A percentile compares a stretch with the other conserved stretches of the same genome.
phyloP scores from a whole-genome alignment of 306 rosid genomes.

The Malus sieversii region DNA sequence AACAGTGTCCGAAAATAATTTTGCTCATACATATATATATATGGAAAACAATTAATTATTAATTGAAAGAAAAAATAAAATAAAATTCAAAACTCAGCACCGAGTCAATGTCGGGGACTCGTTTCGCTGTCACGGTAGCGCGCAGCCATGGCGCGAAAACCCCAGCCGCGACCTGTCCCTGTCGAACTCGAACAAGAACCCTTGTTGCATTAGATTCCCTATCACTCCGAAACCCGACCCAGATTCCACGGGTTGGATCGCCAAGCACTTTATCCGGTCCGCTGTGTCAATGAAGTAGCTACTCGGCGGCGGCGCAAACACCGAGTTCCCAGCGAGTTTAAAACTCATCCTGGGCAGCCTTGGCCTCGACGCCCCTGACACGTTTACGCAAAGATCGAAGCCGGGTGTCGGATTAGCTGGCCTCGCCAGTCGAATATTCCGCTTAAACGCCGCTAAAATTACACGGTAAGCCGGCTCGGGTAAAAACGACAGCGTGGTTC shows the following conservation, averaged over 20 bases:
- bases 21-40: neutral
- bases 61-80: neutral
- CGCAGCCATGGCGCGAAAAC: conserved; percentile 74
- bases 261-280: conserved; percentile 52
- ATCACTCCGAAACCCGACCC: conserved; percentile 57
- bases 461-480: conserved; percentile 42
- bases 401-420: conserved; percentile 15
- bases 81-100: neutral
- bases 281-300: conserved; percentile 52
- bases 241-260: conserved; percentile 49
- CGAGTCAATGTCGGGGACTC: conserved; percentile 3
- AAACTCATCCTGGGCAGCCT: conserved; percentile 50
- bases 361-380: conserved; percentile 25
- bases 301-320: conserved; percentile 50
- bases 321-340: conserved; percentile 31
- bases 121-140: conserved; percentile 25
- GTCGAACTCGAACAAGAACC: conserved; percentile 67
- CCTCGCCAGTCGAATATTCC: conserved; percentile 20
- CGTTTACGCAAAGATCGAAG: conserved; percentile 66
- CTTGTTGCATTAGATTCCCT: conserved; percentile 86
- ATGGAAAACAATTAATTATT: neutral
- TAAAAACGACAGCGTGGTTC: conserved; percentile 55
- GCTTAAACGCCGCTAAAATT: conserved; percentile 35
- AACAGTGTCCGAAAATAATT: neutral
- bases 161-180: conserved; percentile 56